A percentile compares a stretch with the other conserved stretches of the same genome.
phyloP scores from a whole-genome alignment of 1,284 basidiomycete species.

The Coniferiporia weirii region DNA sequence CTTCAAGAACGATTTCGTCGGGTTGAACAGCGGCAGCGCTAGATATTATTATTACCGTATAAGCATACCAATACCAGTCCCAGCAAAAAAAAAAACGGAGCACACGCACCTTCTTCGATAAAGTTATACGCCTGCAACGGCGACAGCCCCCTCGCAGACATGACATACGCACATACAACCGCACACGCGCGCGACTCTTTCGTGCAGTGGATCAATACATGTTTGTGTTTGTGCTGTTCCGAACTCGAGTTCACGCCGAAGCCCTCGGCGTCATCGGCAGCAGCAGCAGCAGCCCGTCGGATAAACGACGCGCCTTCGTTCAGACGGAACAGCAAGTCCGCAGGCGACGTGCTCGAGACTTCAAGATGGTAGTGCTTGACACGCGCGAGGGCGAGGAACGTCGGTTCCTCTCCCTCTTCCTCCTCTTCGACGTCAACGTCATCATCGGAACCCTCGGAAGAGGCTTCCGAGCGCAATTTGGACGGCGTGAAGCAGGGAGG shows the following conservation, averaged over 20 bases:
- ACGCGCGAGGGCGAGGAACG: constrained; percentile 4
- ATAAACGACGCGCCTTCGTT: constrained; percentile 41
- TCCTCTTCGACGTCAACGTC: constrained; percentile 1
- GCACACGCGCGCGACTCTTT: constrained; percentile 12
- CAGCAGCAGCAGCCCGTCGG: neutral
- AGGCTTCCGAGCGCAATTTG: constrained; percentile 4
- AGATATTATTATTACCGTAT: neutral
- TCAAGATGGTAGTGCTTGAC: constrained; percentile 38
- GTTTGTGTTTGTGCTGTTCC: neutral
- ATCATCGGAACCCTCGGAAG: constrained; percentile 1
- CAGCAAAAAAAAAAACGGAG: constrained; percentile 1
- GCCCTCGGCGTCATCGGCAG: neutral
- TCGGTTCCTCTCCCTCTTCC: constrained; percentile 12
- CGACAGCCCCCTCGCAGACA: constrained; percentile 32
- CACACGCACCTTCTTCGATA: constrained; percentile 39
- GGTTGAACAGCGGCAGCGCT: constrained; percentile 55
- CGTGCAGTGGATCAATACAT: constrained; percentile 13
- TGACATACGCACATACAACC: constrained; percentile 28
- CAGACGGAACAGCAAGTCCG: constrained; percentile 39
- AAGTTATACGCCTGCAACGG: constrained; percentile 32
- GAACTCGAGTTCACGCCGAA: neutral
- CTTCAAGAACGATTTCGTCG: constrained; percentile 42
- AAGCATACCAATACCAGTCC: too few relatives aligned
- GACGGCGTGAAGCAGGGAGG: neutral
- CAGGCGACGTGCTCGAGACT: constrained; percentile 32